These are phyloP conservation scores for Acanthamoeba pearcei DNA, from an alignment of 208 protist genomes.

Conservation along the genomic window DNA sequence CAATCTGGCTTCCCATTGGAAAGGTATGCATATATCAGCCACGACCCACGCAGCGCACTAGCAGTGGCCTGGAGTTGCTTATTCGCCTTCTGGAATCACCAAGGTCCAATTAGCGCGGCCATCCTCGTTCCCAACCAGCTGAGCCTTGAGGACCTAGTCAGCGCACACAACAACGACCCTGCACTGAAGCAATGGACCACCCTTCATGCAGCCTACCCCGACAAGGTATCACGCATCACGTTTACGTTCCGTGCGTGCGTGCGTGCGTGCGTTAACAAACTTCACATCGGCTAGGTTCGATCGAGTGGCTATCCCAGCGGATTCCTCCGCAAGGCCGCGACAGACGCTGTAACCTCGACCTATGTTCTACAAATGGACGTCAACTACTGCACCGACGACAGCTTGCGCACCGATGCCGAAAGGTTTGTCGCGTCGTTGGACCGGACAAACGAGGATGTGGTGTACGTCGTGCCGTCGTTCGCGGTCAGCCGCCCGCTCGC, in stretches of 20 bases:
- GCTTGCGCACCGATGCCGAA: background rate
- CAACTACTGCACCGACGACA: background rate
- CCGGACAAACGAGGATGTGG: background rate
- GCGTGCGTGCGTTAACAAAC: background rate
- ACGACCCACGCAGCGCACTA: background rate
- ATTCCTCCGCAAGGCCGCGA: background rate
- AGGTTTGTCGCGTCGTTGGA: background rate
- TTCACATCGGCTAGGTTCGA: background rate
- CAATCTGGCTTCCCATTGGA: background rate
- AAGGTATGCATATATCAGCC: background rate
- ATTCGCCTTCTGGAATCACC: too few relatives aligned
- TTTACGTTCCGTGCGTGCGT: too few relatives aligned
- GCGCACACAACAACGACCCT: background rate
- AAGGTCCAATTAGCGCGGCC: conserved; percentile 14
- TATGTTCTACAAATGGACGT: background rate
- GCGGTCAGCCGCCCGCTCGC: background rate
- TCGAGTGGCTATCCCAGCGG: background rate
- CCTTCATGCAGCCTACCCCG: background rate
- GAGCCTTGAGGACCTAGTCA: background rate
- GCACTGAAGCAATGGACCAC: background rate
- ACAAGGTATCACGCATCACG: background rate
- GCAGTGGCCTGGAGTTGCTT: too few relatives aligned
- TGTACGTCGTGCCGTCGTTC: background rate
- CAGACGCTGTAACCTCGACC: background rate
- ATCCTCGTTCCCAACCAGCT: background rate